These are phyloP conservation scores for Stephanocyclus meneghinianus DNA, from an alignment of 352 stramenopile genomes.

Conservation along the genomic window DNA sequence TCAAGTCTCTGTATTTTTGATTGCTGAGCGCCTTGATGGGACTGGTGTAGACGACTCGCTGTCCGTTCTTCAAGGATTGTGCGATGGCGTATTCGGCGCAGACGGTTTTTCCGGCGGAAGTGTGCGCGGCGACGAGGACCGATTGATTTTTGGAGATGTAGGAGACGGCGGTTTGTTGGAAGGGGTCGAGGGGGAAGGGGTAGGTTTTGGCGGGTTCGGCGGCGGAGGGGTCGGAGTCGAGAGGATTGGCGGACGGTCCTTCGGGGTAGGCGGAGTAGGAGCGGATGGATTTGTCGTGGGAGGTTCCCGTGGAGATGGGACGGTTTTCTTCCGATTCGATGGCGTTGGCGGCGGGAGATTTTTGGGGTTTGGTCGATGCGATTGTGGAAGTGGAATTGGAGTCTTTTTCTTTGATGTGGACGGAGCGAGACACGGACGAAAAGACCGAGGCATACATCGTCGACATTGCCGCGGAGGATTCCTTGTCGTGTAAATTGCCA, in stretches of 20 bases:
- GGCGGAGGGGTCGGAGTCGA: constrained; percentile 42
- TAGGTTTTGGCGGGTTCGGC: constrained; percentile 92
- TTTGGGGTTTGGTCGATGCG: constrained; percentile 11
- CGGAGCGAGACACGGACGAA: constrained; percentile 41
- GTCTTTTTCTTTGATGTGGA: constrained; percentile 22
- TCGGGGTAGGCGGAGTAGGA: constrained; percentile 90
- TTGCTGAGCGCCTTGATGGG: constrained; percentile 99
- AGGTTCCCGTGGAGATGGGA: constrained; percentile 89
- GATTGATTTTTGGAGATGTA: constrained; percentile 96
- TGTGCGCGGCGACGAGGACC: constrained; percentile 98
- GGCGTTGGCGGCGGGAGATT: background rate
- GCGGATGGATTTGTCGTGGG: constrained; percentile 93
- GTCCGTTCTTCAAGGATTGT: constrained; percentile 88
- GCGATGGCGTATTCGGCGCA: constrained; percentile 99
- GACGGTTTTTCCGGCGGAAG: constrained; percentile 93
- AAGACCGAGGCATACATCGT: constrained; percentile 64
- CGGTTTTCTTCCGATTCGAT: constrained; percentile 62
- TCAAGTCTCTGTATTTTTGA: constrained; percentile 99
- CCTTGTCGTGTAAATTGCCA: constrained; percentile 22
- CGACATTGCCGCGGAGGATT: constrained; percentile 3
- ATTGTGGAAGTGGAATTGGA: background rate
- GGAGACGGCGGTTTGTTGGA: constrained; percentile 93
- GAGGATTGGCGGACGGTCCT: constrained; percentile 69
- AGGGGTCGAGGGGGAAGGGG: constrained; percentile 97
- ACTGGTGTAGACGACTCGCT: constrained; percentile 98